phyloP scores from a whole-genome alignment of 2,329 filamentous ascomycete genomes.

The Domatiomyces globalis region DNA sequence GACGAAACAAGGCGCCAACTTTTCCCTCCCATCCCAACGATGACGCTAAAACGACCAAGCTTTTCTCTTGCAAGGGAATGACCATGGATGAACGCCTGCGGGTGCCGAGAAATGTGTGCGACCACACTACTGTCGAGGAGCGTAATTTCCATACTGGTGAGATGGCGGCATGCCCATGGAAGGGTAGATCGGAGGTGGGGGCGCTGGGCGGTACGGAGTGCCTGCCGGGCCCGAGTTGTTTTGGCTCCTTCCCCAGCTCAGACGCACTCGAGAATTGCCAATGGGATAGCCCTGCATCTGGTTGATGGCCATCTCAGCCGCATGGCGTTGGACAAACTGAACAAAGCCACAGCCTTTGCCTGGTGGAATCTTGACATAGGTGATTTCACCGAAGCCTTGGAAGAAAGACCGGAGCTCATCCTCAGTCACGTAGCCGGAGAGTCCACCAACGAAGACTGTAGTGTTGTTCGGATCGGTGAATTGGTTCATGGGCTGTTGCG shows the following conservation, averaged over 20 bases:
- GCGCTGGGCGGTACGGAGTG: conserved; percentile 90
- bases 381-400: conserved; percentile 98
- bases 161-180: conserved; percentile 53
- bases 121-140: conserved; percentile 49
- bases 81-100: conserved; percentile 13
- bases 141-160: conserved; percentile 51
- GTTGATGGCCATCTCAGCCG: conserved; percentile 99
- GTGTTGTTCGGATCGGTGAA: conserved; percentile 99
- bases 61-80: conserved; percentile 11
- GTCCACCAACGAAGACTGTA: conserved; percentile 91
- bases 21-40: conserved; percentile 15
- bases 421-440: conserved; percentile 96
- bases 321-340: conserved; percentile 96
- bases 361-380: conserved; percentile 98
- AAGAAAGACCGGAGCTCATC: conserved; percentile 99
- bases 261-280: conserved; percentile 90
- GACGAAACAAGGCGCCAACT: neutral
- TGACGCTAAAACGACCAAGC: conserved; percentile 16
- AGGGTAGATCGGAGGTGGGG: conserved; percentile 60
- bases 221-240: conserved; percentile 97
- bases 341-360: conserved; percentile 99
- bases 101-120: conserved; percentile 13
- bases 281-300: conserved; percentile 99
- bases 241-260: conserved; percentile 95
- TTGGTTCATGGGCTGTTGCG: conserved; percentile 90